Percentiles rank a stretch among this genome's conserved stretches.
phyloP scores from a whole-genome alignment of 495 filamentous ascomycete genomes.

The Penicillium longicatenatum region DNA sequence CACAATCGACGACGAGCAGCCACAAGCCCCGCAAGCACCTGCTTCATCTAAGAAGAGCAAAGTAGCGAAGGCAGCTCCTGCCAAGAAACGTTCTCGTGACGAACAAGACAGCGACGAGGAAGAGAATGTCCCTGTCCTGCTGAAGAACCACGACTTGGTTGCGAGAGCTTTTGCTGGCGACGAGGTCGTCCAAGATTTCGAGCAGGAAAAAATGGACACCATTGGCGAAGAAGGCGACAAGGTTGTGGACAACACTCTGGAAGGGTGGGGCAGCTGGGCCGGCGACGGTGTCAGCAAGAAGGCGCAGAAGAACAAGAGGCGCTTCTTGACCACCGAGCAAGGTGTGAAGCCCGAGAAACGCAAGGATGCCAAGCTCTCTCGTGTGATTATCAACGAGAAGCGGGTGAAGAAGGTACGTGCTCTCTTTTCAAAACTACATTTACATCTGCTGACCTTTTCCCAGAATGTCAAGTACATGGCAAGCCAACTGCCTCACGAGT shows the following conservation, averaged over 20 bases:
- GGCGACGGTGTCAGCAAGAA: conserved; percentile 75
- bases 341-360: conserved; percentile 78
- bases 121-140: conserved; percentile 60
- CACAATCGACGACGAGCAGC: conserved; percentile 32
- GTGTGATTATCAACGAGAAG: conserved; percentile 94
- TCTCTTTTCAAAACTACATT: background rate
- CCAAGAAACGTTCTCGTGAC: conserved; percentile 24
- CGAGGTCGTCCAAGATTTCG: conserved; percentile 82
- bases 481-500: conserved; percentile 77
- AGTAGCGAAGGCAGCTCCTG: conserved; percentile 20
- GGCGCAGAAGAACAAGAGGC: conserved; percentile 61
- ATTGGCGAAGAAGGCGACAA: conserved; percentile 83
- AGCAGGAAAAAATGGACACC: conserved; percentile 72
- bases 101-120: conserved; percentile 57
- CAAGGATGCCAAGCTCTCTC: conserved; percentile 77
- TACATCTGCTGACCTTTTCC: conserved; percentile 27
- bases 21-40: conserved; percentile 18
- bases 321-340: conserved; percentile 66
- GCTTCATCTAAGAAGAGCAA: conserved; percentile 23
- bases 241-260: conserved; percentile 78
- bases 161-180: conserved; percentile 87
- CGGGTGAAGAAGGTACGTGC: conserved; percentile 76
- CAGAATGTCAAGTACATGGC: conserved; percentile 90
- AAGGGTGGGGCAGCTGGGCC: conserved; percentile 91
- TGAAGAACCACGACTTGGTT: conserved; percentile 79